Evolutionary conservation across 441 rosid genomes (phyloP), one percentile per base, ranked within the genome.

Genomic region (Adansonia madagascariensis): DNA sequence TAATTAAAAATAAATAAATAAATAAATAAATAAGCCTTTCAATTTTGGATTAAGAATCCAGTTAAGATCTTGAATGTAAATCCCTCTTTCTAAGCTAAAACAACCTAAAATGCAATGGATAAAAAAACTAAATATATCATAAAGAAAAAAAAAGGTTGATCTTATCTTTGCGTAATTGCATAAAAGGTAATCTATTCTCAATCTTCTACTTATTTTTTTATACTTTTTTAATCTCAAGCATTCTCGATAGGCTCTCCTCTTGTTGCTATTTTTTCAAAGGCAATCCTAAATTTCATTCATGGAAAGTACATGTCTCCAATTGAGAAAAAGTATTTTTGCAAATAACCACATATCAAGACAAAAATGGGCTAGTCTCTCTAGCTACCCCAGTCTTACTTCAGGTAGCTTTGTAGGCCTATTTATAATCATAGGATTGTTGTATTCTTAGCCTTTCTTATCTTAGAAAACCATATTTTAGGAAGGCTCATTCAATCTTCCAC

Each of bases 361-460:
- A 27, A 6, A 46, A 18, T 8, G 46, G 17, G 1, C 3, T 27
- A 17, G 2, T 62, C 49, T 27, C 61, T 6, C 27, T 60, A 7
- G 27, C 15, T 17, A 64, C 65, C 64, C 64, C 0, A 71, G 73
- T 1, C 79, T 80, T n/a, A 7, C 35, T 15, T 50, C 75, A 14
- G 46, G 39, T 8, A 75, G 73, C 20, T 71, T 80, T 24, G 72
- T 24, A 3, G 76, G 79, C n/a, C 79, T 80, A 14, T 80, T 71
- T 70, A 50, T 75, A 27, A 71, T 70, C 0, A 46, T 61, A 65
- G 31, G 6, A 4, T 39, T n/a, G 59, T 49, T 61, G 39, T 62
- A 35, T 46, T 71, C 3, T 44, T 76, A 6, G 79, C 79, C 11
- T 18, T 15, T 15, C 5, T 76, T 55, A 15, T 18, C 53, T 73